Base-by-base conservation (phyloP, 2,329 filamentous ascomycete genomes). In the Beauveria sp. region DNA sequence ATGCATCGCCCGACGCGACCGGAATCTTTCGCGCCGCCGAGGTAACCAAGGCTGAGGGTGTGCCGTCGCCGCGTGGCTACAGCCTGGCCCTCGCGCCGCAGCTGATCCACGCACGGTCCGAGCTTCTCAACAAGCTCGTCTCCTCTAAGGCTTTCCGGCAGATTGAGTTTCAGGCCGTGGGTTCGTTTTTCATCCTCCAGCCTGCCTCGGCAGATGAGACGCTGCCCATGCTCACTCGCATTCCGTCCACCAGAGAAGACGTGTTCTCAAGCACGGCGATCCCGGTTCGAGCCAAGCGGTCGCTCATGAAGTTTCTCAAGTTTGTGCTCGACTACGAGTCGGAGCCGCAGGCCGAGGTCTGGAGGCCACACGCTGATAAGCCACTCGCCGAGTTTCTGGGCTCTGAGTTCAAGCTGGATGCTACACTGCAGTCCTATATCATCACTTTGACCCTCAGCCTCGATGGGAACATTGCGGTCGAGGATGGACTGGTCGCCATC, bases 241-340 rank as follows among this genome's bases (percentile, higher is more conserved):
- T 98, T 56, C 93, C 95, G 0, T 93, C 90, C 65, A 93, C 90
- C 30, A 86, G 93, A 66, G 93, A 99, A 76, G 93, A 97, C 75
- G 86, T 98, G 50, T 97, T 97, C 73, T 84, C 87, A 53, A 88
- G 91, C 71, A 84, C 84, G 42, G 80, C 81, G 26, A 89, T 98
- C 61, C 85, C 91, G 51, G 82, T 89, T 66, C 88, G 89, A 65
- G 86, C 91, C 6, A 98, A 98, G 77, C 86, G 93, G 59, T 83
- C 84, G 10, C 75, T 98, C 69, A 96, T 97, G 88, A 96, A 96
- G 73, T 96, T 97, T 69, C 81, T 98, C 69, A 93, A 93, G 72
- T 93, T 95, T 71, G 88, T 96, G 58, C 79, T 86, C 63, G 84
- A 91, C 67, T 88, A 87, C 68, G 84, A 89, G 66, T 83, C 75